A percentile compares a stretch with the other conserved stretches of the same genome.
phyloP scores from a whole-genome alignment of 441 rosid species.

The Pelargonium australe region DNA sequence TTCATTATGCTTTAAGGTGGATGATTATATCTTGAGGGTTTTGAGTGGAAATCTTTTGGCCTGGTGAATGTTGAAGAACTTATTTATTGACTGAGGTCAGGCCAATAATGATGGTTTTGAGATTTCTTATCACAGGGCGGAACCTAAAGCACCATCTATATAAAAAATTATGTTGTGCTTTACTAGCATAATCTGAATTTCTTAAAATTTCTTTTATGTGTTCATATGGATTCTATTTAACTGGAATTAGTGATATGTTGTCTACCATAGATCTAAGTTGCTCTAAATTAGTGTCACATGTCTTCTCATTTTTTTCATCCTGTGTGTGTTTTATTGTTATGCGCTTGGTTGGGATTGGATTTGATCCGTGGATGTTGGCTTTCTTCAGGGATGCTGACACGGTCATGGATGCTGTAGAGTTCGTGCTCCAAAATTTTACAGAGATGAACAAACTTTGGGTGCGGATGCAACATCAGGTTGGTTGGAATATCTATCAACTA shows the following conservation, averaged over 20 bases:
- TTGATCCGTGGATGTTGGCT: slow-evolving; percentile 13
- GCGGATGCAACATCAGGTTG: slow-evolving; percentile 89
- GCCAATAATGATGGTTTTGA: slow-evolving; percentile 1
- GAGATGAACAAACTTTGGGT: slow-evolving; percentile 91
- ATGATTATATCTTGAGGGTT: background rate
- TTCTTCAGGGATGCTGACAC: slow-evolving; percentile 66
- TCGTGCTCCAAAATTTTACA: slow-evolving; percentile 69
- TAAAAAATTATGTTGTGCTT: background rate
- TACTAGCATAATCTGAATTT: background rate
- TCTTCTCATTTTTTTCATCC: background rate
- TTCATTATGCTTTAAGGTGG: slow-evolving; percentile 3
- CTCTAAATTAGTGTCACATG: slow-evolving; percentile 1
- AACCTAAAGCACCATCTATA: background rate
- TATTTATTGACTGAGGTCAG: background rate
- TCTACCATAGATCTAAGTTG: background rate
- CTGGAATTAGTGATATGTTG: background rate
- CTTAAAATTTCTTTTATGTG: background rate
- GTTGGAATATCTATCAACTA: slow-evolving; percentile 38
- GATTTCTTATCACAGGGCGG: background rate
- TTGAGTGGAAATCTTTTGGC: background rate
- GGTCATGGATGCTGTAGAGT: slow-evolving; percentile 64
- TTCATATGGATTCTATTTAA: background rate
- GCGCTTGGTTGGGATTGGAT: slow-evolving; percentile 1
- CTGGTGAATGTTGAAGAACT: background rate
- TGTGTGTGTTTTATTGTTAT: slow-evolving; percentile 5